Evolutionary conservation across 192 early-diverging fungal species (phyloP).

Genomic region (Spizellomyces punctatus): DNA sequence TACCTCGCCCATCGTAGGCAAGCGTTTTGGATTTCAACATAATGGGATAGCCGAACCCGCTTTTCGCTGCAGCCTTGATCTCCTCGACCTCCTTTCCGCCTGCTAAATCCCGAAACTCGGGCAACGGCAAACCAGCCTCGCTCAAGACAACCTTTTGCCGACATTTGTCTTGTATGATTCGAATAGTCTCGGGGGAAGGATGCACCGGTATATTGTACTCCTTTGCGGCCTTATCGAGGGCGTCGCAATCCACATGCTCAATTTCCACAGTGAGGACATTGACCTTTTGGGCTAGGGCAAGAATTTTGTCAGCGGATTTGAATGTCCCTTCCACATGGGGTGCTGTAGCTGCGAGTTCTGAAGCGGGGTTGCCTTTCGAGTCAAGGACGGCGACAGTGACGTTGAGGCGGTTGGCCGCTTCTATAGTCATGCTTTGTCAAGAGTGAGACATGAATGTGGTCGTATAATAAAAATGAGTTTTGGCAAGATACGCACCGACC

Average conservation of each 20-base stretch:
- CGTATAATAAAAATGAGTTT: neutral
- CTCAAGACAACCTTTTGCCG: slow-evolving; percentile 83
- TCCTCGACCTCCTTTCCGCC: slow-evolving; percentile 48
- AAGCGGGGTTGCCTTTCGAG: slow-evolving; percentile 71
- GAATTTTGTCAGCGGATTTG: slow-evolving; percentile 75
- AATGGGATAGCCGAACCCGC: slow-evolving; percentile 84
- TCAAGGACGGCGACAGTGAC: slow-evolving; percentile 86
- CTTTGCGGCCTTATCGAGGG: slow-evolving; percentile 55
- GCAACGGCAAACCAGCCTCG: slow-evolving; percentile 67
- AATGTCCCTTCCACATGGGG: slow-evolving; percentile 85
- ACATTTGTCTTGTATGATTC: slow-evolving; percentile 96
- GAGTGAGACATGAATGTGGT: neutral
- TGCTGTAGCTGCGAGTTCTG: slow-evolving; percentile 78
- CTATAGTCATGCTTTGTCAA: slow-evolving; percentile 77
- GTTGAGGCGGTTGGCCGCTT: slow-evolving; percentile 92
- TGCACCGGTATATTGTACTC: slow-evolving; percentile 59
- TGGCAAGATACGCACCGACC: slow-evolving; percentile 61
- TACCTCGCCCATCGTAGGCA: slow-evolving; percentile 96
- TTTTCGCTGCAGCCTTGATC: slow-evolving; percentile 40
- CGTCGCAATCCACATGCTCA: slow-evolving; percentile 86
- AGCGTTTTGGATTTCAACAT: slow-evolving; percentile 94
- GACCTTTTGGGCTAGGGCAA: slow-evolving; percentile 69
- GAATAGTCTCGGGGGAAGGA: slow-evolving; percentile 80
- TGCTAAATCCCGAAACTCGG: slow-evolving; percentile 66
- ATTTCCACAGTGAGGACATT: slow-evolving; percentile 97